Base-by-base conservation (phyloP, 2,329 filamentous ascomycete genomes). In the Fusarium fujikuroi region DNA sequence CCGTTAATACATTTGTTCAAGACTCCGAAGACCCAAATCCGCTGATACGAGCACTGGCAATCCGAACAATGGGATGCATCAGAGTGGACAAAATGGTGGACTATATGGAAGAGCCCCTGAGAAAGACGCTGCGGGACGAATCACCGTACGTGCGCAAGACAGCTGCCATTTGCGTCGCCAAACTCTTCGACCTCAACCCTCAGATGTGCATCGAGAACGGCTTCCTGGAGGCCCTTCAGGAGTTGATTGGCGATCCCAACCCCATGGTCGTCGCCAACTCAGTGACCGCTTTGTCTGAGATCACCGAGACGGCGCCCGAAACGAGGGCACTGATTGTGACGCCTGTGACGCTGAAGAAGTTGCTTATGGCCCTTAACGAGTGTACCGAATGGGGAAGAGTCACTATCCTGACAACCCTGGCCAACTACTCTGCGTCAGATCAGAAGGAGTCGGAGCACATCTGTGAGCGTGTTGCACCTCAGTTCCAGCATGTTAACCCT, bases 191-290 rank as follows among this genome's bases (percentile, higher is more conserved):
- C 79, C 87, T 99, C 69, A 98, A 97, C 80, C 94, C 95, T 10
- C 84, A 89, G 43, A 93, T 98, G 90, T 98, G 95, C 80, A 89
- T 99, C 63, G 96, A 99, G 80, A 98, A 99, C 77, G 96, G 96
- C 50, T 99, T 99, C 82, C 84, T 99, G 54, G 95, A 98, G 82
- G 94, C 90, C 30, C 85, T 99, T 60, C 95, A 99, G 83, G 96
- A 99, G 83, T 86, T 99, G 86, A 97, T 99, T 75, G 95, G 94
- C 60, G 96, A 99, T 81, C 94, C 96, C 7, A 99, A 99, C 81
- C 96, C 96, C 7, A 99, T 98, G 95, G 96, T 99, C 8, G 96
- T 99, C 65, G 96, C 96, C 72, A 99, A 99, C 84, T 96, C 94
- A 19, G 96, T 99, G 14, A 95, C 95, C 71, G 96, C 96, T 7